phyloP scores from a whole-genome alignment of 225 moss, liverwort and hornwort genomes.

The Climacium dendroides region DNA sequence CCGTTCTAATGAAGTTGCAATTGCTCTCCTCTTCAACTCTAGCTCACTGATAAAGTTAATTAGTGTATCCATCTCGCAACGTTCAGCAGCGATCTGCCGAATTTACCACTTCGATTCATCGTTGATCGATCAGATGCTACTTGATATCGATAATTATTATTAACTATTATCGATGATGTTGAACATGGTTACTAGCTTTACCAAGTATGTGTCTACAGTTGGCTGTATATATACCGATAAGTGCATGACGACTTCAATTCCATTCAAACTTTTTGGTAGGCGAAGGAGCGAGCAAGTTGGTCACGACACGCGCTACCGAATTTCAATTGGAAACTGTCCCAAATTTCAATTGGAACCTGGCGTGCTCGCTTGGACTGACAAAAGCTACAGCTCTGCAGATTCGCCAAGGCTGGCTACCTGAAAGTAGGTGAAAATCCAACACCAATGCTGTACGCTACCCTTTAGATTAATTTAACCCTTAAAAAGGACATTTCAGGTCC shows the following conservation, averaged over 20 bases:
- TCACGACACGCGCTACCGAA: neutral
- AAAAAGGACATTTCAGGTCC: neutral
- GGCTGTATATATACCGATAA: too few relatives aligned
- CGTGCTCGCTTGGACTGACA: neutral
- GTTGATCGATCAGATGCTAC: neutral
- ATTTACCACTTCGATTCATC: neutral
- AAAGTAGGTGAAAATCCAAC: neutral
- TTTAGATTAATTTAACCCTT: neutral
- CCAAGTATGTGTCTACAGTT: too few relatives aligned
- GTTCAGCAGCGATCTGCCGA: neutral
- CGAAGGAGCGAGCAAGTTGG: neutral
- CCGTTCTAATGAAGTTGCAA: neutral
- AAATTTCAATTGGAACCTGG: neutral
- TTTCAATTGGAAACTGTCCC: neutral
- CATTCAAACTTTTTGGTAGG: neutral
- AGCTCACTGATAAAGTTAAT: neutral
- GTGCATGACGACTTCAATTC: too few relatives aligned
- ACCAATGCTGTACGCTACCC: neutral
- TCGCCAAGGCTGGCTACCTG: neutral
- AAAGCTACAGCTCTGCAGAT: neutral
- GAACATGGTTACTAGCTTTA: too few relatives aligned
- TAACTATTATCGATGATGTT: neutral
- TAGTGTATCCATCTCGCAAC: neutral
- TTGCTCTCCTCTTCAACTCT: neutral
- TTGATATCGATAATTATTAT: neutral